A percentile compares a stretch with the other conserved stretches of the same genome.
Conservation (phyloP, 495 filamentous ascomycete genomes). For the Staphylotrichum tortipilum region DNA sequence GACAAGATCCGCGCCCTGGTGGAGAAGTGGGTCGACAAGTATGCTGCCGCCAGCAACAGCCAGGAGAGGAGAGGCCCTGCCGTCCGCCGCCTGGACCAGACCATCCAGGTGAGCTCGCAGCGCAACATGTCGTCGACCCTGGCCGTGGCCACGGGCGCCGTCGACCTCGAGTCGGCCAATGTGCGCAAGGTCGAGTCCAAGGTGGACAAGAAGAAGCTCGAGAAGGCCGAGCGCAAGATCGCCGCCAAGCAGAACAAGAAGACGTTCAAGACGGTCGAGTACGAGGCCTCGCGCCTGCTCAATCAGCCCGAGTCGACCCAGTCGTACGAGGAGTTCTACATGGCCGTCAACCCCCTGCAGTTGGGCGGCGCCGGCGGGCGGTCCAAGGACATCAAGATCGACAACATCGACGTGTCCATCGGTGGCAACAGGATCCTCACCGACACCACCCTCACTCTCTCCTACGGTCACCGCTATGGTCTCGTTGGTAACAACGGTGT, state of each 20-base stretch:
- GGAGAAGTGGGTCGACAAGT: slow-evolving; percentile 78
- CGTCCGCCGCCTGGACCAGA: slow-evolving; percentile 82
- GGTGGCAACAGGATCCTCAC: slow-evolving; percentile 79
- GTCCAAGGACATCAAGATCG: slow-evolving; percentile 99
- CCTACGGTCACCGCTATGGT: slow-evolving; percentile 92
- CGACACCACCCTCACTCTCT: slow-evolving; percentile 81
- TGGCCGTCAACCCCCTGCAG: slow-evolving; percentile 96
- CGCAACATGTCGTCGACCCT: slow-evolving; percentile 92
- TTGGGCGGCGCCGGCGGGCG: slow-evolving; percentile 63
- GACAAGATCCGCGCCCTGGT: slow-evolving; percentile 73
- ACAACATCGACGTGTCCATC: slow-evolving; percentile 90
- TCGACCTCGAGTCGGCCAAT: slow-evolving; percentile 91
- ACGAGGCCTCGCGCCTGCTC: slow-evolving; percentile 87
- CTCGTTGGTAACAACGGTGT: slow-evolving; percentile 99
- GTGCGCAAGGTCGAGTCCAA: slow-evolving; percentile 89
- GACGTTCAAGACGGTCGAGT: slow-evolving; percentile 93
- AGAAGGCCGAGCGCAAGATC: slow-evolving; percentile 98
- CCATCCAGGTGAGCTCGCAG: slow-evolving; percentile 90
- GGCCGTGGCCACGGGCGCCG: slow-evolving; percentile 70
- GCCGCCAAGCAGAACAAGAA: slow-evolving; percentile 98
- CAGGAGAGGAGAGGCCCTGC: slow-evolving; percentile 53
- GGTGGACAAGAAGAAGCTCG: slow-evolving; percentile 97
- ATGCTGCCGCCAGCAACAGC: slow-evolving; percentile 61
- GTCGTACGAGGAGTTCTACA: slow-evolving; percentile 99
- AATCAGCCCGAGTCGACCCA: slow-evolving; percentile 75